Evolutionary conservation across 2,329 filamentous ascomycete genomes (phyloP).

Genomic region (Penicillium sp.): DNA sequence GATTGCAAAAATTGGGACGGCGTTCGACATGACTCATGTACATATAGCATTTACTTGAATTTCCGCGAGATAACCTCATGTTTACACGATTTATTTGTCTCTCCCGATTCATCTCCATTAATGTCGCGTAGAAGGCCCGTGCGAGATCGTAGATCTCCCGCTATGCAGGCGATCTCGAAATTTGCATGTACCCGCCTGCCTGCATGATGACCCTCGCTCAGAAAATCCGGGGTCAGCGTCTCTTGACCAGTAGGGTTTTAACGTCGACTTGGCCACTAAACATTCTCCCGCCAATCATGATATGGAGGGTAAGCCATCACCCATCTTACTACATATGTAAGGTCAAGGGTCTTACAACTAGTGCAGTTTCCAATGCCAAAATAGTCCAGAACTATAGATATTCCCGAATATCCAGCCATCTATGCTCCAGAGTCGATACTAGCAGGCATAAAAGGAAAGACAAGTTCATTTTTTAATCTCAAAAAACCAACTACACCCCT

Average conservation of each 20-base stretch:
- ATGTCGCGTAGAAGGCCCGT: background rate
- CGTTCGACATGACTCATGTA: constrained; percentile 6
- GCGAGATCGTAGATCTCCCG: background rate
- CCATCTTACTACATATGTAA: no score
- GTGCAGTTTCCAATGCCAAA: background rate
- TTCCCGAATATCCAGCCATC: background rate
- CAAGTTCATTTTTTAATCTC: background rate
- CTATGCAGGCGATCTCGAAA: background rate
- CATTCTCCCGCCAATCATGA: background rate
- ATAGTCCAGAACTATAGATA: background rate
- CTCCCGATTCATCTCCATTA: background rate
- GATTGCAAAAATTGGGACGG: constrained; percentile 1
- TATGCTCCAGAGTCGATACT: no score
- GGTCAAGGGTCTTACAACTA: no score
- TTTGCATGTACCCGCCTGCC: background rate
- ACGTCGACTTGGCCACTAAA: background rate
- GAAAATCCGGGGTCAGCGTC: background rate
- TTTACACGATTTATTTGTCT: background rate
- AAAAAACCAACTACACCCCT: background rate
- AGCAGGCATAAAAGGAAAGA: background rate
- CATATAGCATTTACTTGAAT: constrained; percentile 11
- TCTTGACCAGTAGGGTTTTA: background rate
- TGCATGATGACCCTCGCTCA: background rate
- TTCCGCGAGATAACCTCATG: constrained; percentile 3
- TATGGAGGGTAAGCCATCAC: background rate